These are phyloP conservation scores for Suillus luteus DNA, from an alignment of 768 basidiomycete species.

Conservation along the genomic window DNA sequence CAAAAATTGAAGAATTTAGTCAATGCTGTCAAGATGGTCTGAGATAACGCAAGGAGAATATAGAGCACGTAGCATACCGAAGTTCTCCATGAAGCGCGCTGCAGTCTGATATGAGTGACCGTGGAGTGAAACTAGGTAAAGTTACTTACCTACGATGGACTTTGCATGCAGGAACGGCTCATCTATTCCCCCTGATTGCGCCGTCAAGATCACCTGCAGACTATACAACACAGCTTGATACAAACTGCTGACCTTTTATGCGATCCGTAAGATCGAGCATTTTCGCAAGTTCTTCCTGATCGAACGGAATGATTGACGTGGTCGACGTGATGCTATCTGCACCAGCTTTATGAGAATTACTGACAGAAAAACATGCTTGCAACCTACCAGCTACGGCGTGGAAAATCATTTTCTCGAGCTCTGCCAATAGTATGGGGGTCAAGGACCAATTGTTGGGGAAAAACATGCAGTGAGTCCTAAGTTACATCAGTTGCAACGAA, in stretches of 20 bases:
- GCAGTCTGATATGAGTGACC: neutral
- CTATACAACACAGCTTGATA: neutral
- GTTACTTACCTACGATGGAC: neutral
- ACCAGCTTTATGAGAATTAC: neutral
- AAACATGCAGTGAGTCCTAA: conserved; percentile 8
- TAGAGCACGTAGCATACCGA: conserved; percentile 32
- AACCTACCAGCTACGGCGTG: conserved; percentile 23
- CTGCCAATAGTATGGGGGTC: neutral
- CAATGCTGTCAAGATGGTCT: conserved; percentile 18
- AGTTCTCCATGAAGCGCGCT: conserved; percentile 46
- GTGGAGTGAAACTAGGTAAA: neutral
- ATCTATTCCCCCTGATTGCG: neutral
- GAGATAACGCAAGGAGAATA: neutral
- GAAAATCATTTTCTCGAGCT: neutral
- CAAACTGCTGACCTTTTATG: conserved; percentile 34
- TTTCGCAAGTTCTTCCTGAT: conserved; percentile 36
- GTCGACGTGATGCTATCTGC: conserved; percentile 41
- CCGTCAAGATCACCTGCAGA: neutral
- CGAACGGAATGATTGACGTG: conserved; percentile 41
- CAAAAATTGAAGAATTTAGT: conserved; percentile 37
- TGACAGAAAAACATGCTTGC: conserved; percentile 16
- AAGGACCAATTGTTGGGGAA: conserved; percentile 3
- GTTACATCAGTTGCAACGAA: neutral
- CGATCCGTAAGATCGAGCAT: conserved; percentile 34
- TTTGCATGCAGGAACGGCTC: neutral